Conservation (phyloP, 176 grass and related monocot genomes). For the Pharus latifolius region DNA sequence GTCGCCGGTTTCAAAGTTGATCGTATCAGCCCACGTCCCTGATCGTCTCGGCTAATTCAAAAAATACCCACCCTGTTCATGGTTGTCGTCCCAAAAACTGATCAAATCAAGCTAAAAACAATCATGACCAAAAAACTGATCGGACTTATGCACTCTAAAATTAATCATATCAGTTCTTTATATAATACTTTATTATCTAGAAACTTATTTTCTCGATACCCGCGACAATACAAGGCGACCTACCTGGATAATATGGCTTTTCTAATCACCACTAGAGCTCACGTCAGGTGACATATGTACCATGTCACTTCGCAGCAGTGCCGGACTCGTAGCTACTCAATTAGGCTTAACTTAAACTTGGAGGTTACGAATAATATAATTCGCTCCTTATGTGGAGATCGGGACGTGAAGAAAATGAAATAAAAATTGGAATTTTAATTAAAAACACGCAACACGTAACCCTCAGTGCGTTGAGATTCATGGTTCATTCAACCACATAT, state of each 20-base stretch:
- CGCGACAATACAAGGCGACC: no score
- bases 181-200: no score
- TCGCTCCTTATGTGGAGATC: not conserved
- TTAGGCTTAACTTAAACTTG: not conserved
- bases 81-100: no score
- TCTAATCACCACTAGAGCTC: not conserved
- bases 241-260: not conserved
- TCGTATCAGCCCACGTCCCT: no score
- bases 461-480: not conserved
- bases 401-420: not conserved
- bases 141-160: no score
- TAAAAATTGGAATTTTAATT: not conserved
- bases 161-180: no score
- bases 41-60: no score
- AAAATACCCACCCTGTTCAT: no score
- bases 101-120: no score
- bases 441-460: not conserved
- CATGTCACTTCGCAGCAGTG: not conserved
- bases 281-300: not conserved
- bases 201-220: no score
- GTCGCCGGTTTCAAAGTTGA: no score
- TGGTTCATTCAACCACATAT: not conserved
- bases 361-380: not conserved
- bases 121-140: no score
- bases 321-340: not conserved